Evolutionary conservation across 2,329 filamentous ascomycete species (phyloP), one percentile per base, ranked within the genome.

Genomic region (Cladorrhinum sp.): DNA sequence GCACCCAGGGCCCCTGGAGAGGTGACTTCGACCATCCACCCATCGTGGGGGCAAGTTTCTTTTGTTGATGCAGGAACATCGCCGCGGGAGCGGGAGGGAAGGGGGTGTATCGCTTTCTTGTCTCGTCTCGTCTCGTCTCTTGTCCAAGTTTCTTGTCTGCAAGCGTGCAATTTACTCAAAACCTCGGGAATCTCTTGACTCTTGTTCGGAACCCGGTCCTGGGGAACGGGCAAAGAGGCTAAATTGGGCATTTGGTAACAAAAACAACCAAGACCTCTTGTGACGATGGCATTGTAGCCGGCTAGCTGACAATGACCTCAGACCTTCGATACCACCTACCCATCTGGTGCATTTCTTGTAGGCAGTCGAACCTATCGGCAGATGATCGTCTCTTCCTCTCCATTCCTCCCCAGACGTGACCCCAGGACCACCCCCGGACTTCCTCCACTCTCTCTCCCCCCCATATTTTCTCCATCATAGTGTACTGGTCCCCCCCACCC

Each of bases 251-350:
- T 51, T 51, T 18, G 39, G n/a, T 46, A 56, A 16, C 24, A 51
- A 46, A 50, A 55, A 30, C 28, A 16, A 23, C 48, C 9, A 33
- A 53, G 10, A 24, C 14, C 28, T 20, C n/a, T 36, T 26, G 21
- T 39, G 33, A 53, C 52, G 28, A 28, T 18, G 39, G 42, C 36
- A 50, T 28, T 20, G 55, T 23, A 10, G 21, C 24, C 18, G 24
- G 8, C 55, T 28, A 49, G 55, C 46, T 39, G 39, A 30, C 54
- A 49, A 57, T 57, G 54, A 57, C 54, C 54, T 57, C 42, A 55
- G 48, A 39, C 42, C 23, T 23, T 24, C 9, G 49, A 57, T 66
- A 65, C 64, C 57, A 66, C 64, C 64, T 66, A 59, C 64, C 64
- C 36, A 59, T 33, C 59, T 52, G 4, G 62, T 56, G 20, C 53